Evolutionary conservation across 768 basidiomycete genomes (phyloP).

Genomic region (Macrocybe gigantea): DNA sequence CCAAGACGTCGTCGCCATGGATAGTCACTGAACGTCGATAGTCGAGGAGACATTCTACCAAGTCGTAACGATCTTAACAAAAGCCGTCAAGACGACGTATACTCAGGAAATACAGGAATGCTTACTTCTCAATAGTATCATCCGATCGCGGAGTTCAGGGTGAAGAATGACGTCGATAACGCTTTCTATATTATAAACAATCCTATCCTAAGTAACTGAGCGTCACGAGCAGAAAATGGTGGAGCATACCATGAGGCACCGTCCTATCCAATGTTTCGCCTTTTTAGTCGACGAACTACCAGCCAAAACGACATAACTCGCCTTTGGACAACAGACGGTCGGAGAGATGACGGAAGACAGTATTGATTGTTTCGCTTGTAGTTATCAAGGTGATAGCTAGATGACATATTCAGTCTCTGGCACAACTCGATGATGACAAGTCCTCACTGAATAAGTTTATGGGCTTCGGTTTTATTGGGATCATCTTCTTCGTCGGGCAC

Average conservation of each 20-base stretch:
- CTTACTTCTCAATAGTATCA: slow-evolving; percentile 82
- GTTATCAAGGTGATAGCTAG: slow-evolving; percentile 88
- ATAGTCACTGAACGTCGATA: slow-evolving; percentile 64
- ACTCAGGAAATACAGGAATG: neutral
- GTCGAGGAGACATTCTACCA: slow-evolving; percentile 76
- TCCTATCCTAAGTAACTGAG: slow-evolving; percentile 8
- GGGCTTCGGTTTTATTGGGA: slow-evolving; percentile 71
- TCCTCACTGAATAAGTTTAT: slow-evolving; percentile 74
- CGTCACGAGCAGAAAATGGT: slow-evolving; percentile 1
- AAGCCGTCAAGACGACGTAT: slow-evolving; percentile 2
- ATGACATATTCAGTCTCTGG: neutral
- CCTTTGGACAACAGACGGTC: slow-evolving; percentile 87
- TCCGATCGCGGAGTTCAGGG: slow-evolving; percentile 84
- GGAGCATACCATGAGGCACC: slow-evolving; percentile 68
- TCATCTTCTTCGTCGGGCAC: slow-evolving; percentile 59
- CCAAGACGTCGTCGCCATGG: slow-evolving; percentile 90
- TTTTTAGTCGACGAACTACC: slow-evolving; percentile 7
- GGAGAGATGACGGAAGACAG: slow-evolving; percentile 80
- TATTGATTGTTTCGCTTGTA: slow-evolving; percentile 82
- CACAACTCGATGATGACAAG: neutral
- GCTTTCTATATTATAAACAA: slow-evolving; percentile 49
- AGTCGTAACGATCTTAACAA: slow-evolving; percentile 61
- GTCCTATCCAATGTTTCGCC: slow-evolving; percentile 39
- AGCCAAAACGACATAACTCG: slow-evolving; percentile 20
- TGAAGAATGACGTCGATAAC: slow-evolving; percentile 88